Base-by-base conservation (phyloP, 2,329 filamentous ascomycete species). In the Ceratocystis papillata region DNA sequence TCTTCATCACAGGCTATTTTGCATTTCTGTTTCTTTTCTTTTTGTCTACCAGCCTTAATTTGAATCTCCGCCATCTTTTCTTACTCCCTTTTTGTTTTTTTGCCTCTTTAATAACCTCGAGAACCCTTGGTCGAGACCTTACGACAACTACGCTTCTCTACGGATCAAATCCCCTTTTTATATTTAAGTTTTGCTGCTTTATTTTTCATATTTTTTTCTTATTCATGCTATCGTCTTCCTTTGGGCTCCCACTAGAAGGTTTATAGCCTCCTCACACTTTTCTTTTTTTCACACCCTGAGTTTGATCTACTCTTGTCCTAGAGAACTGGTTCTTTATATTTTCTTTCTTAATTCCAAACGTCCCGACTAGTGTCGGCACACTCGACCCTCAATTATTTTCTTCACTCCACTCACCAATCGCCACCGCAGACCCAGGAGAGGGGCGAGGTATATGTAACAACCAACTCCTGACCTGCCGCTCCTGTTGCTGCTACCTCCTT, bases 1-100 rank as follows among this genome's bases (percentile, higher is more conserved):
- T 48, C 46, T 61, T 28, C 61, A 57, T 60, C 25, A n/a, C 41
- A 20, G 17, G n/a, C 46, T 48, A 33, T 59, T 53, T 62, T 62
- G 55, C 44, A 48, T 46, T 28, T 64, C 59, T 20, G 25, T 46
- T 64, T 64, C 48, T 62, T 44, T 62, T 65, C 10, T 63, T 65
- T 44, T 45, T 57, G 5, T 57, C 61, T 41, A n/a, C 44, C 55
- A 45, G 62, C n/a, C 28, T 25, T 41, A 15, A 15, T 41, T 41
- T 41, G 37, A 41, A 41, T 41, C 37, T 41, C 37, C 10, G 37
- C 37, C 37, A 22, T 53, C 50, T 37, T 44, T 59, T 65, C 44
- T 15, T 28, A 48, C 30, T 41, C 33, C 46, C 45, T 62, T 25
- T 62, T 33, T 33, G n/a, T 44, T 44, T 63, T 60, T 15, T 48